Evolutionary conservation across 164 flowering plant genomes (phyloP).

Genomic region (Kingdonia uniflora): DNA sequence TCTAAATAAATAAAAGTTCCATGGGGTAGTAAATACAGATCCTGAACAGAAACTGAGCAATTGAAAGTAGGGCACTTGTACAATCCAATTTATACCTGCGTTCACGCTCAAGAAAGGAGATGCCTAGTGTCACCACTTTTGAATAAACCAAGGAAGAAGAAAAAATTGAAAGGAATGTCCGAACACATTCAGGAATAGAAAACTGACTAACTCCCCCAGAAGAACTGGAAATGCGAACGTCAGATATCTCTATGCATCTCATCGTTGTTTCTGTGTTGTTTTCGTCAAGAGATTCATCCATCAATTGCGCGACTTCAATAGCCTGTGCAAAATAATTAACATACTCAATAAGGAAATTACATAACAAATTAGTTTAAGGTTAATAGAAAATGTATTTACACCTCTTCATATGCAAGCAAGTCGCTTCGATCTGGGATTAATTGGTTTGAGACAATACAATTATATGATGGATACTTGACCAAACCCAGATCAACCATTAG

Average conservation of each 20-base stretch:
- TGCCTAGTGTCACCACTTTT: conserved; percentile 60
- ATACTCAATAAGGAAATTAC: conserved; percentile 6
- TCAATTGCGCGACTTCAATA: conserved; percentile 76
- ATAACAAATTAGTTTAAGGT: not conserved
- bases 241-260: conserved; percentile 59
- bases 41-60: no score
- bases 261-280: conserved; percentile 36
- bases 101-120: conserved; percentile 72
- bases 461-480: conserved; percentile 78
- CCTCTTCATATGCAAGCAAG: conserved; percentile 84
- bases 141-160: conserved; percentile 77
- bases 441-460: conserved; percentile 46
- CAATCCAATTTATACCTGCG: conserved; percentile 32
- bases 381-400: conserved; percentile 12
- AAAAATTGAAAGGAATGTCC: conserved; percentile 36
- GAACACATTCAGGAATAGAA: conserved; percentile 17
- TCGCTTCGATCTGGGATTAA: conserved; percentile 44
- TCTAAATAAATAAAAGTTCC: no score
- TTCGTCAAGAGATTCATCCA: conserved; percentile 74
- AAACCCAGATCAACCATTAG: conserved; percentile 74
- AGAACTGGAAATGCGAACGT: conserved; percentile 28
- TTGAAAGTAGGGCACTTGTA: no score
- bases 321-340: conserved; percentile 37
- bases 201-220: conserved; percentile 13
- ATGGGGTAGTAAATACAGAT: no score